Percentiles rank a stretch among this genome's conserved stretches.
Evolutionary conservation across 2,329 filamentous ascomycete genomes (phyloP).

Genomic region (Beauveria bassiana): DNA sequence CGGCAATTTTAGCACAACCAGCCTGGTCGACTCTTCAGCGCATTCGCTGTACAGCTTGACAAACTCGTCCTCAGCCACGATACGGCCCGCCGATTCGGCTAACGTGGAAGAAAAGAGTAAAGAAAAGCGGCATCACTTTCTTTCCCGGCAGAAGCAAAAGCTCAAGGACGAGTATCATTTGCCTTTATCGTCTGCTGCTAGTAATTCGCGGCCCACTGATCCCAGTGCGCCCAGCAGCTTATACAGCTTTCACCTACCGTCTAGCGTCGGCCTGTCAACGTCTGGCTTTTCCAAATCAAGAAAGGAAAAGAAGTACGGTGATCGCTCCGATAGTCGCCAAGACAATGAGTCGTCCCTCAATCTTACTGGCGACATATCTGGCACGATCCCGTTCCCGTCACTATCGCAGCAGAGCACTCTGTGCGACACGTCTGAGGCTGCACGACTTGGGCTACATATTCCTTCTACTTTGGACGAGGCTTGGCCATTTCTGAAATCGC

Average conservation of each 20-base stretch:
- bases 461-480: slow-evolving; percentile 71
- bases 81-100: slow-evolving; percentile 52
- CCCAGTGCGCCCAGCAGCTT: slow-evolving; percentile 67
- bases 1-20: slow-evolving; percentile 63
- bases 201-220: slow-evolving; percentile 69
- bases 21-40: slow-evolving; percentile 53
- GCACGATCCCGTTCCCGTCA: slow-evolving; percentile 43
- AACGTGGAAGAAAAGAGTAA: slow-evolving; percentile 41
- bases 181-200: slow-evolving; percentile 66
- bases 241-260: slow-evolving; percentile 70
- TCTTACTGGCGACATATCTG: slow-evolving; percentile 41
- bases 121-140: slow-evolving; percentile 71
- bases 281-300: slow-evolving; percentile 72
- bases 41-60: slow-evolving; percentile 63
- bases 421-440: slow-evolving; percentile 47
- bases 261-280: slow-evolving; percentile 59
- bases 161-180: slow-evolving; percentile 67
- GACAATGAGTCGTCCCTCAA: slow-evolving; percentile 43
- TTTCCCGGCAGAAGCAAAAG: slow-evolving; percentile 74
- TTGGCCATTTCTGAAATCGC: slow-evolving; percentile 72
- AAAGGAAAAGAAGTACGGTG: slow-evolving; percentile 77
- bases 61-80: slow-evolving; percentile 72
- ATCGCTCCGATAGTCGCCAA: slow-evolving; percentile 46
- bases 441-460: slow-evolving; percentile 51
- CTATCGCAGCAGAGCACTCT: slow-evolving; percentile 35